These are phyloP conservation scores for Penicillium steckii DNA, from an alignment of 495 filamentous ascomycete species.

Conservation along the genomic window DNA sequence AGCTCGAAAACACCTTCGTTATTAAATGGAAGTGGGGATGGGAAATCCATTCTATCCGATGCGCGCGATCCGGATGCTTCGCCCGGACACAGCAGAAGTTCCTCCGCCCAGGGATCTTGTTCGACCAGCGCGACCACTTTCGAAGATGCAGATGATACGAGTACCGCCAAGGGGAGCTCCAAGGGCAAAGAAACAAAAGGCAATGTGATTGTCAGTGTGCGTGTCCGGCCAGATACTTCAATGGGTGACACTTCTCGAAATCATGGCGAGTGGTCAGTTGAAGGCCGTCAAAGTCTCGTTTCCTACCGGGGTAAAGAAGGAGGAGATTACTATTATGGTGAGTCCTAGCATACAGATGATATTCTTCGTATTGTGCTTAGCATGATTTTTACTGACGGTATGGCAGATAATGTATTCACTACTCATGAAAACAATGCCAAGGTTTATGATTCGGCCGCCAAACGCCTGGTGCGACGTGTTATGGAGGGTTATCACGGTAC, in stretches of 20 bases:
- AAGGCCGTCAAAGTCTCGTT: slow-evolving; percentile 78
- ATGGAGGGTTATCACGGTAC: slow-evolving; percentile 99
- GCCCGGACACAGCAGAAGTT: slow-evolving; percentile 82
- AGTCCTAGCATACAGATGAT: slow-evolving; percentile 16
- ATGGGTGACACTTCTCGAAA: slow-evolving; percentile 57
- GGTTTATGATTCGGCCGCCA: slow-evolving; percentile 91
- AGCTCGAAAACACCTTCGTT: slow-evolving; percentile 65
- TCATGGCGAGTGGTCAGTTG: slow-evolving; percentile 89
- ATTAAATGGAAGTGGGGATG: slow-evolving; percentile 75
- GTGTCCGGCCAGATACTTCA: slow-evolving; percentile 78
- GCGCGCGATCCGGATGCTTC: slow-evolving; percentile 72
- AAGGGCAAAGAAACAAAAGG: slow-evolving; percentile 72
- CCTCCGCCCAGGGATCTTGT: slow-evolving; percentile 85
- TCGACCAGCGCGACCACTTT: slow-evolving; percentile 87
- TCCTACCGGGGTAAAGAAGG: slow-evolving; percentile 84
- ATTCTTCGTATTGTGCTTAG: neutral
- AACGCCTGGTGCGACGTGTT: slow-evolving; percentile 89
- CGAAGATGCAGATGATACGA: slow-evolving; percentile 56
- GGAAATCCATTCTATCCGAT: slow-evolving; percentile 62
- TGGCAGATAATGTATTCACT: slow-evolving; percentile 88
- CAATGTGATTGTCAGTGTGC: slow-evolving; percentile 93
- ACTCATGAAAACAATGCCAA: slow-evolving; percentile 88
- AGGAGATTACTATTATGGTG: slow-evolving; percentile 91
- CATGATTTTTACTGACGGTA: neutral
- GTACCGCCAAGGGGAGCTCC: slow-evolving; percentile 25